Evolutionary conservation across 805 yeast genomes (phyloP).

Genomic region (Hanseniaspora guilliermondii): DNA sequence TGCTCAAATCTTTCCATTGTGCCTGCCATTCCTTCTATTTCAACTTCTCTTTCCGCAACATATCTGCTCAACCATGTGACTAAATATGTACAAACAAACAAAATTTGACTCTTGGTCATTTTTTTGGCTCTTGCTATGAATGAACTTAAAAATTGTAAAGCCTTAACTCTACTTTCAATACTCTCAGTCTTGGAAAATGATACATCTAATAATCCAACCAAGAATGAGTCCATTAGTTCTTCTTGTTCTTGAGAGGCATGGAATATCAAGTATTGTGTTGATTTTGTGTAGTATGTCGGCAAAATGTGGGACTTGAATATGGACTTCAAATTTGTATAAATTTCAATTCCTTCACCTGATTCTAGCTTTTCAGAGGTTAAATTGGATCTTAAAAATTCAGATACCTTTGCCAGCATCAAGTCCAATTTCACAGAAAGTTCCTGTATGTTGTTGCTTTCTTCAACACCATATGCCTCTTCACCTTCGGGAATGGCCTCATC

Average conservation of each 20-base stretch:
- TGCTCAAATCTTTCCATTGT: conserved; percentile 88
- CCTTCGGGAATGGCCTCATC: conserved; percentile 25
- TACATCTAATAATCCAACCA: conserved; percentile 69
- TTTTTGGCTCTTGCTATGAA: conserved; percentile 77
- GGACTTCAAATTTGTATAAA: conserved; percentile 63
- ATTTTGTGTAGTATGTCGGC: conserved; percentile 84
- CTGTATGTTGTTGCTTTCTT: conserved; percentile 36
- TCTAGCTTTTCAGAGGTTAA: conserved; percentile 41
- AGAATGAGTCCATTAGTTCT: conserved; percentile 71
- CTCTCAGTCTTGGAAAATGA: conserved; percentile 62
- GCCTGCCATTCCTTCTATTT: conserved; percentile 43
- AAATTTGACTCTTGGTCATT: conserved; percentile 57
- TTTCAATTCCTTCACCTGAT: conserved; percentile 50
- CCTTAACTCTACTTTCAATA: conserved; percentile 66
- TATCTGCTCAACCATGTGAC: conserved; percentile 75
- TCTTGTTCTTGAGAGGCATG: conserved; percentile 69
- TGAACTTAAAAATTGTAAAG: conserved; percentile 84
- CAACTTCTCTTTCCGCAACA: conserved; percentile 72
- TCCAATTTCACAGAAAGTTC: conserved; percentile 61
- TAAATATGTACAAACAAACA: conserved; percentile 70
- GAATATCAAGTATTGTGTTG: conserved; percentile 75
- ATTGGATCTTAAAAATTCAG: conserved; percentile 37
- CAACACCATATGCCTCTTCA: conserved; percentile 38
- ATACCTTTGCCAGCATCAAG: conserved; percentile 45
- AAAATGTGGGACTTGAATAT: conserved; percentile 70